These are phyloP conservation scores for Arabidopsis suecica DNA, from an alignment of 345 rosid genomes.

Conservation along the genomic window DNA sequence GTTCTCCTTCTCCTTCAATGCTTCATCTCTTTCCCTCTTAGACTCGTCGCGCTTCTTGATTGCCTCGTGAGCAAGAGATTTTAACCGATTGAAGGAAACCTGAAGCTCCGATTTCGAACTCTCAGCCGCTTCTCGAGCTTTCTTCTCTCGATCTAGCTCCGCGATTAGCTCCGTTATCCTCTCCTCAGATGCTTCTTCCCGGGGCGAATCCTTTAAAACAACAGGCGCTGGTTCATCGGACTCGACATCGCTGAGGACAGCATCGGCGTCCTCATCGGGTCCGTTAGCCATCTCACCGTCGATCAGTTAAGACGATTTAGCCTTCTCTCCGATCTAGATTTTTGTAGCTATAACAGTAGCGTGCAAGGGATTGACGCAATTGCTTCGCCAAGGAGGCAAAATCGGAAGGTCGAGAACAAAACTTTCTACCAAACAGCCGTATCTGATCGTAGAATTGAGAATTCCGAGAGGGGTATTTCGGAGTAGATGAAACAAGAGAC, in stretches of 20 bases:
- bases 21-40: conserved; percentile 77
- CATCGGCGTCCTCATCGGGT: conserved; percentile 67
- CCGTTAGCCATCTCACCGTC: conserved; percentile 54
- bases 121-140: conserved; percentile 81
- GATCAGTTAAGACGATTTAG: conserved; percentile 7
- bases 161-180: conserved; percentile 64
- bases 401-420: neutral
- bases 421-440: neutral
- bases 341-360: neutral
- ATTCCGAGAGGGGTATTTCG: neutral
- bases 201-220: conserved; percentile 47
- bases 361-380: conserved; percentile 22
- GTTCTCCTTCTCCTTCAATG: conserved; percentile 69
- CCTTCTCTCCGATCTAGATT: conserved; percentile 30
- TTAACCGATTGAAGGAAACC: conserved; percentile 66
- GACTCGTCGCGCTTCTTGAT: conserved; percentile 83
- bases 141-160: conserved; percentile 91
- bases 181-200: conserved; percentile 57
- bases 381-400: conserved; percentile 22
- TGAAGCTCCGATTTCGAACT: conserved; percentile 71
- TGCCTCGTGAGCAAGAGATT: conserved; percentile 82
- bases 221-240: conserved; percentile 68
- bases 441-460: neutral
- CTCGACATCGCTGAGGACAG: conserved; percentile 92
- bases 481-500: conserved; percentile 7